Evolutionary conservation across 331 rosid genomes (phyloP), one percentile per base, ranked within the genome.

Genomic region (Acacia concinna): DNA sequence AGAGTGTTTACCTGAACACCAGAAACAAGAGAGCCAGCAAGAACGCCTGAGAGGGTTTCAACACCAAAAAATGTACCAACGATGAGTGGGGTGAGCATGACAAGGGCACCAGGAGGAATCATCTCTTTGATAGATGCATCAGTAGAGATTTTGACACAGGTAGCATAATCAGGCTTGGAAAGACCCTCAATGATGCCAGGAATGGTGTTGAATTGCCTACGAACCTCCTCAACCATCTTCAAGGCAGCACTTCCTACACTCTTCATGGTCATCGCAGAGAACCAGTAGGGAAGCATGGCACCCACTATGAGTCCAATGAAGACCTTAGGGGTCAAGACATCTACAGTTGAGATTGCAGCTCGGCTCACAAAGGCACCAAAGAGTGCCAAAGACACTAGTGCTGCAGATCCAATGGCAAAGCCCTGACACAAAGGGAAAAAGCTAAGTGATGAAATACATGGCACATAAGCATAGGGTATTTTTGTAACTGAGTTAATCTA

Each of bases 261-360:
- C 85, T 92, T 92, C 97, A 92, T 92, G 78, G 97, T 92, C 97
- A 92, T 92, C 52, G 94, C 97, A 74, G 97, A 92, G 83, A 92
- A 92, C 97, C 94, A 92, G 87, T 92, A 92, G 9, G 97, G 97
- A 87, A 92, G 97, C 97, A 92, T 92, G 21, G 94, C 94, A 54
- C 94, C 97, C 3, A 92, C 94, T 0, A 92, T 4, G 85, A 92
- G 84, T 43, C 97, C 94, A 57, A 92, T 92, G 57, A 92, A 92
- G 78, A 92, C 97, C 88, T 92, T 90, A 23, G 97, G 97, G 54
- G 94, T 90, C 78, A 92, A 79, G 68, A 92, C 97, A 83, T 92
- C 94, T 11, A 92, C 97, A 0, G 92, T 88, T 38, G 91, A 92
- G 75, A 92, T 85, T n/a, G 82, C 87, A 5, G 97, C 91, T 5